Base-by-base conservation (phyloP, 306 rosid genomes). In the Astragalus membranaceus region DNA sequence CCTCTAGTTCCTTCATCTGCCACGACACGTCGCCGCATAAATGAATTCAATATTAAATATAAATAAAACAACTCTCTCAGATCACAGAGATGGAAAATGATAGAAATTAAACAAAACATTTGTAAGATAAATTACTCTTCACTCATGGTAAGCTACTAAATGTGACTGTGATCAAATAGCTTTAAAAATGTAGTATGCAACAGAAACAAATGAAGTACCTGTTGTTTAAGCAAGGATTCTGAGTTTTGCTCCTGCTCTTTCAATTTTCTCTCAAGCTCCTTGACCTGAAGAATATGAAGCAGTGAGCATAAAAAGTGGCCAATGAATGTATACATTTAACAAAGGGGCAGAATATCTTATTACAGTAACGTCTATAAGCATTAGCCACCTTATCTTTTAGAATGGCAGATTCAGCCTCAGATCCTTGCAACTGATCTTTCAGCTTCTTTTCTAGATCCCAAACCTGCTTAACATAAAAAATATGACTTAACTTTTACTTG, bases 1-100 rank as follows among this genome's bases (percentile, higher is more conserved):
- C 87, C 65, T 91, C 96, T 8, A 87, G 83, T 76, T 88, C 96
- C 82, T 76, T 82, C 58, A 88, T 83, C 97, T 91, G 88, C 51
- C 78, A 81, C 67, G 14, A 74, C n/a, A n/a, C n/a, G n/a, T n/a
- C n/a, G n/a, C n/a, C n/a, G n/a, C n/a, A n/a, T n/a, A n/a, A n/a
- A n/a, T n/a, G n/a, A n/a, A n/a, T n/a, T n/a, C n/a, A n/a, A n/a
- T n/a, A n/a, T n/a, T n/a, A n/a, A n/a, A n/a, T n/a, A n/a, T n/a
- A n/a, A n/a, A n/a, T n/a, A n/a, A n/a, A n/a, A n/a, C n/a, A n/a
- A n/a, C n/a, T n/a, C n/a, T n/a, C n/a, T n/a, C n/a, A n/a, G n/a
- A n/a, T n/a, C n/a, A n/a, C n/a, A n/a, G n/a, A 76, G 30, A 58
- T 23, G 61, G 35, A 39, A 42, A 60, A 60, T 60, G 14, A 29